Evolutionary conservation across 768 basidiomycete genomes (phyloP).

Genomic region (Termitomyces sp.): DNA sequence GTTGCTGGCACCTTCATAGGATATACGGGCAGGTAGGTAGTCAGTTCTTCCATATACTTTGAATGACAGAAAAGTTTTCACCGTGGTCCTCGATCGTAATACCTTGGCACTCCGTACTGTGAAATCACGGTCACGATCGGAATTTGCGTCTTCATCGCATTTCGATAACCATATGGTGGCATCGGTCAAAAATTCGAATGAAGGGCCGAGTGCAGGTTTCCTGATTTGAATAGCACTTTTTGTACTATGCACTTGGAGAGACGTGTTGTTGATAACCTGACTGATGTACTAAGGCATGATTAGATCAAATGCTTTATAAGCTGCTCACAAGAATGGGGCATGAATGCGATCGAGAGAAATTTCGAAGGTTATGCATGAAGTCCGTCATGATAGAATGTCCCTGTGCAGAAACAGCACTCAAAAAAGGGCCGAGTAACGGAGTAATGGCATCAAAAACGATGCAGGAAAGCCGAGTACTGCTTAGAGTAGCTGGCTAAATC

Average conservation of each 20-base stretch:
- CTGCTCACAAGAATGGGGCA: constrained; percentile 49
- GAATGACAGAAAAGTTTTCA: constrained; percentile 12
- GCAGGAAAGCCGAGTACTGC: constrained; percentile 25
- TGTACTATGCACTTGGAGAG: constrained; percentile 17
- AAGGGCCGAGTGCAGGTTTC: constrained; percentile 72
- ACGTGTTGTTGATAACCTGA: constrained; percentile 61
- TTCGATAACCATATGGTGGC: constrained; percentile 65
- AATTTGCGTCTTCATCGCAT: constrained; percentile 8
- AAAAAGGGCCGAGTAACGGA: constrained; percentile 52
- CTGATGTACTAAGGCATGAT: not conserved
- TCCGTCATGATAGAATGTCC: constrained; percentile 72
- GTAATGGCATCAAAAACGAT: constrained; percentile 66
- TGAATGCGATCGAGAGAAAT: constrained; percentile 35
- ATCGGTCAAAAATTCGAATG: constrained; percentile 69
- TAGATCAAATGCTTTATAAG: constrained; percentile 12
- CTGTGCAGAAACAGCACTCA: constrained; percentile 63
- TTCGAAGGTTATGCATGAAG: constrained; percentile 61
- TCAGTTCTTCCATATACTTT: not conserved
- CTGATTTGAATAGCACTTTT: constrained; percentile 23
- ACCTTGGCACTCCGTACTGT: constrained; percentile 31
- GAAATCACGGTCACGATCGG: constrained; percentile 15
- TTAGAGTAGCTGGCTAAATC: constrained; percentile 1
- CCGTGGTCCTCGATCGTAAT: constrained; percentile 36
- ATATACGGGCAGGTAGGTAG: not conserved
- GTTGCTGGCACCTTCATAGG: constrained; percentile 27